Base-by-base conservation (phyloP, 345 rosid genomes). In the Boechera retrofracta region DNA sequence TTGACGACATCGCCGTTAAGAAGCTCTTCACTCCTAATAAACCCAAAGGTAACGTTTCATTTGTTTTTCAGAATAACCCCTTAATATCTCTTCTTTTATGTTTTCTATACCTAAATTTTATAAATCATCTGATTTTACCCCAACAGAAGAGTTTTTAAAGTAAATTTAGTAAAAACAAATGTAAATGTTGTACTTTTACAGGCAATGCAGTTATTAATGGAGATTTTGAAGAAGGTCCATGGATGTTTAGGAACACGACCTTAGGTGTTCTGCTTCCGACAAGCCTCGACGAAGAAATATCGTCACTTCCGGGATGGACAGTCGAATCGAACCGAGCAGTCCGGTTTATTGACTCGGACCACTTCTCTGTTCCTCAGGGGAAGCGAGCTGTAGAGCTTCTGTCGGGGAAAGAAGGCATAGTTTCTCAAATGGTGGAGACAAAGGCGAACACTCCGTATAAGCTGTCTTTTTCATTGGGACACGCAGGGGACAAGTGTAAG, bases 381-480 rank as follows among this genome's bases (percentile, higher is more conserved):
- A 94, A 90, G 74, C 87, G 98, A 32, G 98, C 97, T 18, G 4
- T 94, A 0, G 98, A 94, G 81, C 84, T 94, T 67, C 71, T 94
- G 13, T 94, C 98, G 0, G 98, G 98, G 16, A 94, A 94, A 77
- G 98, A 94, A 86, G 98, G 98, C 57, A 91, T 94, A 16, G 85
- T 94, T 10, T 90, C 98, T 8, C 98, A 94, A 58, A 94, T 90
- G 94, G 93, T 94, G 1, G 94, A 89, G 78, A 94, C 98, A 39
- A 82, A 76, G 18, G 64, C 87, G 0, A 72, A 88, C 68, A 80
- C 80, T 73, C 81, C 79, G 3, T 91, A 94, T 83, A 79, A 52
- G 24, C 12, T 94, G 72, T 80, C 87, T 11, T 94, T 91, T 77
- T 74, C 94, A 2, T 47, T 94, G 52, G 98, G 98, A 21, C 96